phyloP scores from a whole-genome alignment of 352 stramenopile species.

The Globisporangium camurandrum region DNA sequence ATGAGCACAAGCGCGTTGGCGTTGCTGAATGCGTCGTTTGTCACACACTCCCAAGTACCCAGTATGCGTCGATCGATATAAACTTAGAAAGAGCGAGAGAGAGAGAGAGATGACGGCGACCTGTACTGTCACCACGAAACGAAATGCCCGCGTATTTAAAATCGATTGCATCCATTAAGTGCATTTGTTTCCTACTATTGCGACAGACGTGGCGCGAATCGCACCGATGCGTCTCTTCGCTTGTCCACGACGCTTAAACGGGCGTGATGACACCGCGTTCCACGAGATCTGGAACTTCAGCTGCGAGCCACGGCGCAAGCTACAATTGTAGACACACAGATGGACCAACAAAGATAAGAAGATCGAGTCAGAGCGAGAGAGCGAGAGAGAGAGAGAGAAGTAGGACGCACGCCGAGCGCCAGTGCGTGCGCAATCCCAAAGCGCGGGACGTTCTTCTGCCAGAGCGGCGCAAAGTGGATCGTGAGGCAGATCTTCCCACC shows the following conservation, averaged over 20 bases:
- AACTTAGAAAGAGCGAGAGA: conserved; percentile 2
- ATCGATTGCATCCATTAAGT: no score
- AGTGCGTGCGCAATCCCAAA: conserved; percentile 84
- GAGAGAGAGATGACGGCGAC: background rate
- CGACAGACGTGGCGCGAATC: background rate
- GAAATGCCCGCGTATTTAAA: no score
- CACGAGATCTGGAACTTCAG: conserved; percentile 81
- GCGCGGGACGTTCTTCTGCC: conserved; percentile 83
- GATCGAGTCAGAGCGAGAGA: conserved; percentile 4
- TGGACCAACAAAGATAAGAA: no score
- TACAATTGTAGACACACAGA: no score
- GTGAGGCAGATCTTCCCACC: conserved; percentile 86
- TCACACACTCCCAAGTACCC: conserved; percentile 1
- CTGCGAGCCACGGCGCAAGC: conserved; percentile 82
- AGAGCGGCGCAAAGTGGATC: conserved; percentile 86
- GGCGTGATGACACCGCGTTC: conserved; percentile 68
- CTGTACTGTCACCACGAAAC: background rate
- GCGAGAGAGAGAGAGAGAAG: conserved; percentile 2
- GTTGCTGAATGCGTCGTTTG: no score
- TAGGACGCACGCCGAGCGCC: conserved; percentile 56
- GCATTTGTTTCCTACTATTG: background rate
- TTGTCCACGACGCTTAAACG: conserved; percentile 23
- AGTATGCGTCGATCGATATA: background rate
- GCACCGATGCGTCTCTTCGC: background rate
- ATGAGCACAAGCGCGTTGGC: no score